Conservation (phyloP, 495 filamentous ascomycete genomes). For the Parachaetomium inaequale region DNA sequence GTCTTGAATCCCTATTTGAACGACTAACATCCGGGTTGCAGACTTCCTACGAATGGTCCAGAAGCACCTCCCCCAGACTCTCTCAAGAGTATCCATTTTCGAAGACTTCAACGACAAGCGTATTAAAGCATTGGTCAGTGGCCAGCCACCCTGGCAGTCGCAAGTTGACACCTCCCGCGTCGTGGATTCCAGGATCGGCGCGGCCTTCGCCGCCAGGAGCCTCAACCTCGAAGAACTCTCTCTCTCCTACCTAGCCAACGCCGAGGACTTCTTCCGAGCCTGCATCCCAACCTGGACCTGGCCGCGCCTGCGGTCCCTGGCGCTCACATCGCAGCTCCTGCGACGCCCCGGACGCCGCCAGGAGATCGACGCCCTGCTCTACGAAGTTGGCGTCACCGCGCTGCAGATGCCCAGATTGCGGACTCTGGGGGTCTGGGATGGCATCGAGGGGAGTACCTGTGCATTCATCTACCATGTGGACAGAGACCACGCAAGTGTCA, state of each 20-base stretch:
- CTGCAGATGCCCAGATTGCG: conserved; percentile 29
- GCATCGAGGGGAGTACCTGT: conserved; percentile 26
- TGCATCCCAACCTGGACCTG: conserved; percentile 12
- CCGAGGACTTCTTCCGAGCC: conserved; percentile 17
- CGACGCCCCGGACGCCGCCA: background rate
- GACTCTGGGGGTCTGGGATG: conserved; percentile 34
- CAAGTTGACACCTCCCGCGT: conserved; percentile 11
- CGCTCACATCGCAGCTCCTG: conserved; percentile 13
- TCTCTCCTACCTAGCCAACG: conserved; percentile 14
- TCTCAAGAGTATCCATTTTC: conserved; percentile 14
- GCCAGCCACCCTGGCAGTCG: background rate
- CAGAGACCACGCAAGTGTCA: conserved; percentile 18
- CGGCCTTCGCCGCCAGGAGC: conserved; percentile 15
- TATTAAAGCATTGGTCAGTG: background rate
- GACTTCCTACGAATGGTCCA: conserved; percentile 1
- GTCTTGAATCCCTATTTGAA: background rate
- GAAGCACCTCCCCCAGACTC: conserved; percentile 13
- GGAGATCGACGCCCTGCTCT: conserved; percentile 8
- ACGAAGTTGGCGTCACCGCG: conserved; percentile 9
- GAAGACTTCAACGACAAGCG: conserved; percentile 17
- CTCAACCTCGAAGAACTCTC: conserved; percentile 16
- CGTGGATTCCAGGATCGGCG: conserved; percentile 3
- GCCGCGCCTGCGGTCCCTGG: conserved; percentile 15
- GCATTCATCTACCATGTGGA: conserved; percentile 31
- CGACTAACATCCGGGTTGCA: background rate